Evolutionary conservation across 768 basidiomycete species (phyloP), one percentile per base, ranked within the genome.

Genomic region (Pleurotus djamor): DNA sequence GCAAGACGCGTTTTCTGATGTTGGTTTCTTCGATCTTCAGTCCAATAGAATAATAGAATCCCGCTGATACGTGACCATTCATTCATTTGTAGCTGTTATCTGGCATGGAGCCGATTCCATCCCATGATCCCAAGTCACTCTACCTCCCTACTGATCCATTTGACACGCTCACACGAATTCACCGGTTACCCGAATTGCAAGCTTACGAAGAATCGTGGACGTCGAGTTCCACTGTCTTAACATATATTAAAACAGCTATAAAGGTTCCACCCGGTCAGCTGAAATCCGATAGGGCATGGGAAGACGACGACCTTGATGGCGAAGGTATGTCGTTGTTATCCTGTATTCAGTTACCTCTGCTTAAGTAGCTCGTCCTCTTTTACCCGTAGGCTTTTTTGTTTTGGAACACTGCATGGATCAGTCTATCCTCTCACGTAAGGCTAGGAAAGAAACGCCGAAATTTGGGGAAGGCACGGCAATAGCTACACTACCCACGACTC

Each of bases 91-190:
- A 72, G 69, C 68, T 88, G 72, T 65, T 84, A 63, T 79, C 57
- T 63, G 72, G 75, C 56, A 71, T 86, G 8, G 65, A 71, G 38
- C 65, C 67, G 49, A 72, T 86, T 12, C 79, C 86, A 1, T 67
- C 76, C 43, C 71, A 74, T 38, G 85, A 88, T 59, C 77, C 81
- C 1, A 77, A 75, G 43, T 81, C 82, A 3, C 74, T 88, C 14
- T 65, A 72, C 12, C 71, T 86, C 12, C 82, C 83, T n/a, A 67
- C 72, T 14, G 86, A 88, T 44, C 85, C 87, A 12, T 80, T 84
- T 55, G 77, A 81, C 1, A 66, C 66, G 10, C 73, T 88, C 14
- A 68, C 68, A 34, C 65, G 67, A 16, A 59, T 73, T 16, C 67
- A 76, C 69, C 65, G 65, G 51, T 59, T 81, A 14, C 49, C 69